phyloP scores from a whole-genome alignment of 2,329 filamentous ascomycete species.

The Emergomyces africanus region DNA sequence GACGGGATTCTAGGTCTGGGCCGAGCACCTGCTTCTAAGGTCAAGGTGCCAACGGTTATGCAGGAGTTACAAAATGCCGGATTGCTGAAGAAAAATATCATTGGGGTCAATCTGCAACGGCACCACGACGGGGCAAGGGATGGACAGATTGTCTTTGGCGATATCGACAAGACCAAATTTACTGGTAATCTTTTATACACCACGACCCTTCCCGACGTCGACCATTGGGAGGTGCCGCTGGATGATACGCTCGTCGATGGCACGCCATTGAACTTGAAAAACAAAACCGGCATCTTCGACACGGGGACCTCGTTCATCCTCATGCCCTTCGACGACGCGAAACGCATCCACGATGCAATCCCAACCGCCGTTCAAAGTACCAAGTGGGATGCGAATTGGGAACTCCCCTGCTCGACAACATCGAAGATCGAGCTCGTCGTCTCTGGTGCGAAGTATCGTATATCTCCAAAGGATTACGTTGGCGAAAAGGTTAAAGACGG shows the following conservation, averaged over 20 bases:
- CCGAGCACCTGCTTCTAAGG: slow-evolving; percentile 42
- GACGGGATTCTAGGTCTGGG: slow-evolving; percentile 78
- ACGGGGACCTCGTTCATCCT: slow-evolving; percentile 74
- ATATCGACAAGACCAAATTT: slow-evolving; percentile 53
- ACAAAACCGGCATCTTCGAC: slow-evolving; percentile 60
- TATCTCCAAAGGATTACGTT: slow-evolving; percentile 62
- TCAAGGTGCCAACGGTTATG: slow-evolving; percentile 51
- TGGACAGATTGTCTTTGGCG: slow-evolving; percentile 68
- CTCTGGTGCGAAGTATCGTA: slow-evolving; percentile 51
- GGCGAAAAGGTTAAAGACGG: slow-evolving; percentile 17
- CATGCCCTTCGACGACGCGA: slow-evolving; percentile 53
- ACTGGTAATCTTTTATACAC: slow-evolving; percentile 58
- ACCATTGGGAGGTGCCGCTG: slow-evolving; percentile 61
- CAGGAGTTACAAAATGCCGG: slow-evolving; percentile 45
- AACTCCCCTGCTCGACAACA: slow-evolving; percentile 58
- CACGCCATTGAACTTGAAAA: slow-evolving; percentile 39
- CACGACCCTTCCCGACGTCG: slow-evolving; percentile 35
- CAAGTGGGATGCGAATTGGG: slow-evolving; percentile 49
- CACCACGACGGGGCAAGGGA: slow-evolving; percentile 51
- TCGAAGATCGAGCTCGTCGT: slow-evolving; percentile 53
- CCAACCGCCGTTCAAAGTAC: slow-evolving; percentile 38
- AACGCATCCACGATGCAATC: slow-evolving; percentile 54
- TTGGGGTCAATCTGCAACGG: slow-evolving; percentile 59
- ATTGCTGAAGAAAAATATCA: slow-evolving; percentile 51
- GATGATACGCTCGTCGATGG: slow-evolving; percentile 53